Evolutionary conservation across 2,329 filamentous ascomycete species (phyloP).

Genomic region (Tolypocladium nubicola): DNA sequence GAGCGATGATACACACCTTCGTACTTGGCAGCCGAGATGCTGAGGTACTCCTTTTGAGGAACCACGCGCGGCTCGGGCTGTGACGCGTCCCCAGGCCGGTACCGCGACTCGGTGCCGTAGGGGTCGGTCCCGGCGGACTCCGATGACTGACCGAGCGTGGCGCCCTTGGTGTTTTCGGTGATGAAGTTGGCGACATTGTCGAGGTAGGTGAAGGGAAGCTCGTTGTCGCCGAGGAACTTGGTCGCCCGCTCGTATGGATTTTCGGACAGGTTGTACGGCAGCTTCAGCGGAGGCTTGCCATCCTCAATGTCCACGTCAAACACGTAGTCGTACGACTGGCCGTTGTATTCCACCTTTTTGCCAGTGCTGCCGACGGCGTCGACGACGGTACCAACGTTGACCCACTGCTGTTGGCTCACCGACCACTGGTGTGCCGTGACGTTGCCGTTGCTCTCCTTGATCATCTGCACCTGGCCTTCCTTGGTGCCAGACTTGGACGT

Average conservation of each 20-base stretch:
- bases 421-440: constrained; percentile 89
- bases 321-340: constrained; percentile 89
- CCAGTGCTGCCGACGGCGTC: constrained; percentile 77
- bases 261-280: constrained; percentile 88
- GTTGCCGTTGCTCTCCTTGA: constrained; percentile 68
- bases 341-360: constrained; percentile 64
- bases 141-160: constrained; percentile 59
- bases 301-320: constrained; percentile 97
- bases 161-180: constrained; percentile 76
- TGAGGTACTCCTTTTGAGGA: constrained; percentile 71
- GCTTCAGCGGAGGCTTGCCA: constrained; percentile 80
- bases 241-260: constrained; percentile 88
- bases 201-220: constrained; percentile 76
- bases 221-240: constrained; percentile 83
- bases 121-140: constrained; percentile 52
- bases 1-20: constrained; percentile 28
- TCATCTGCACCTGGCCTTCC: constrained; percentile 92
- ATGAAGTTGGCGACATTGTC: constrained; percentile 94
- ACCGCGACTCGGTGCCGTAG: constrained; percentile 67
- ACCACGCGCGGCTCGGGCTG: constrained; percentile 44
- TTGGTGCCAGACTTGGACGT: constrained; percentile 78
- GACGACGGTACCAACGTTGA: constrained; percentile 88
- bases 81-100: constrained; percentile 52
- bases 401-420: constrained; percentile 58
- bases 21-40: constrained; percentile 64